Evolutionary conservation across 2,329 filamentous ascomycete genomes (phyloP).

Genomic region (Neophaeococcomyces aloes): DNA sequence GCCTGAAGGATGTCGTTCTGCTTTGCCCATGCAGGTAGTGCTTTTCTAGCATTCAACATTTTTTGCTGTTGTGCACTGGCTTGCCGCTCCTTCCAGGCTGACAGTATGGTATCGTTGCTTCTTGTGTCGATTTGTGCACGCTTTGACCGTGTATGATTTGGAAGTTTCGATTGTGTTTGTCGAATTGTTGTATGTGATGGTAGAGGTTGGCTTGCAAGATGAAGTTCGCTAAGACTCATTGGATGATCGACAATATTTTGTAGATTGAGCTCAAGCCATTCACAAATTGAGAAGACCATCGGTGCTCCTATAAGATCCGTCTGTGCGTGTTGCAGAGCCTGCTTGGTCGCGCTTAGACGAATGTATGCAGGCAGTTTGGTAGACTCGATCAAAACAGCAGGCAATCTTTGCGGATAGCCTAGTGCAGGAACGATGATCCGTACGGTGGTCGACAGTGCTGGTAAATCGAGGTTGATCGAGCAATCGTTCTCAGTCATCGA

Average conservation of each 20-base stretch:
- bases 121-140: slow-evolving; percentile 10
- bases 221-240: slow-evolving; percentile 72
- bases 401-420: slow-evolving; percentile 55
- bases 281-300: slow-evolving; percentile 81
- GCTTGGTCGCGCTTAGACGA: slow-evolving; percentile 74
- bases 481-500: slow-evolving; percentile 54
- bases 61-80: slow-evolving; percentile 53
- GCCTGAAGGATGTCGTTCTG: slow-evolving; percentile 65
- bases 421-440: slow-evolving; percentile 60
- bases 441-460: slow-evolving; percentile 24
- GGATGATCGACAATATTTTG: slow-evolving; percentile 74
- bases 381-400: slow-evolving; percentile 56
- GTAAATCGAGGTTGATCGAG: slow-evolving; percentile 53
- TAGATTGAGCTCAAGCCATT: slow-evolving; percentile 83
- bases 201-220: slow-evolving; percentile 41
- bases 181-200: not conserved
- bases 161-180: too few species aligned
- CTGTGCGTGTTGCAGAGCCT: slow-evolving; percentile 60
- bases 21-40: slow-evolving; percentile 78
- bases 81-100: slow-evolving; percentile 61
- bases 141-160: not conserved
- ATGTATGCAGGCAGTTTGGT: slow-evolving; percentile 69
- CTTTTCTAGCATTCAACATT: slow-evolving; percentile 63
- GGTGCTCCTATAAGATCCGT: slow-evolving; percentile 67
- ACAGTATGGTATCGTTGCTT: slow-evolving; percentile 36